These are phyloP conservation scores for Neurospora pannonica DNA, from an alignment of 495 filamentous ascomycete genomes.

Conservation along the genomic window DNA sequence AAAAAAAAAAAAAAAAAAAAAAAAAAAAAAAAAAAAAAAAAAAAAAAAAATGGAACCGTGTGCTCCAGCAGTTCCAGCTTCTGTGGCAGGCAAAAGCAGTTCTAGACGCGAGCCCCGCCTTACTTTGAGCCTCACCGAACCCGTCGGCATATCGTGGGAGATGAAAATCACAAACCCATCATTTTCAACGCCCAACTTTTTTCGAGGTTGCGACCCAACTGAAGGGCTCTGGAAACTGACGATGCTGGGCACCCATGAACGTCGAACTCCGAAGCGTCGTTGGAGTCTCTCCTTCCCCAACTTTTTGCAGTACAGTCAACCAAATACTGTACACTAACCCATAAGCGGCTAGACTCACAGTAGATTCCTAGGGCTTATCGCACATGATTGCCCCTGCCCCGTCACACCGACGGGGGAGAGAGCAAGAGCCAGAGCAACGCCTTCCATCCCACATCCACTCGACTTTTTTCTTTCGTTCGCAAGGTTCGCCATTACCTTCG, in stretches of 20 bases:
- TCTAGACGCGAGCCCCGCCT: neutral
- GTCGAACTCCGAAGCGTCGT: neutral
- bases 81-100: neutral
- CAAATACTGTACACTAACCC: neutral
- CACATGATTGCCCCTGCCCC: neutral
- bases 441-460: neutral
- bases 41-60: neutral
- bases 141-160: neutral
- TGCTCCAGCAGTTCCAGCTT: neutral
- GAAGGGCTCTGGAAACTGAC: neutral
- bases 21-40: too few species aligned
- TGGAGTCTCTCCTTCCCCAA: neutral
- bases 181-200: neutral
- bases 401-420: neutral
- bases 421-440: neutral
- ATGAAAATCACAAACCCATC: neutral
- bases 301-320: neutral
- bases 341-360: neutral
- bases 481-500: neutral
- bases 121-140: neutral
- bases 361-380: neutral
- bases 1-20: too few species aligned
- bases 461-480: neutral
- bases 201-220: neutral
- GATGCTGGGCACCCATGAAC: neutral